These are phyloP conservation scores for Cyphellophora attinorum DNA, from an alignment of 2,329 filamentous ascomycete genomes.

Conservation along the genomic window DNA sequence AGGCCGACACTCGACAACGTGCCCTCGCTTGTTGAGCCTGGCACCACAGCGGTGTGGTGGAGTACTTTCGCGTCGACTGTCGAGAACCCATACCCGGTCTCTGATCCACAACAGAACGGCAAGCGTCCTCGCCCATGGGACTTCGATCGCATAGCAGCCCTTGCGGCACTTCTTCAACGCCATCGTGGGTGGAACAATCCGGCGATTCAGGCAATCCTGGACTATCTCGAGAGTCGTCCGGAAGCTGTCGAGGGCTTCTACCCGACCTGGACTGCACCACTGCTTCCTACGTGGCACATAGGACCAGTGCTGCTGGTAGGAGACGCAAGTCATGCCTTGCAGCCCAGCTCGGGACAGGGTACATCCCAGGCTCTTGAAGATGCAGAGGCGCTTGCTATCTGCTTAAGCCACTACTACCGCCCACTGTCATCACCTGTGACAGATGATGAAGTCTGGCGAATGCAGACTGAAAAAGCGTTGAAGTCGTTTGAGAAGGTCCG, in stretches of 20 bases:
- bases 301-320: constrained; percentile 44
- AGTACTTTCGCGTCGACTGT: constrained; percentile 28
- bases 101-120: constrained; percentile 1
- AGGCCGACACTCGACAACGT: not conserved
- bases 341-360: constrained; percentile 45
- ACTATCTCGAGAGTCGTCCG: constrained; percentile 23
- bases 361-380: constrained; percentile 48
- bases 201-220: constrained; percentile 31
- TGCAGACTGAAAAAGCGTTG: constrained; percentile 15
- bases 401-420: constrained; percentile 26
- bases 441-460: constrained; percentile 1
- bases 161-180: constrained; percentile 24
- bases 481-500: constrained; percentile 25
- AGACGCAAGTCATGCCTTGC: constrained; percentile 49
- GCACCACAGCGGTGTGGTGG: constrained; percentile 34
- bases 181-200: constrained; percentile 39
- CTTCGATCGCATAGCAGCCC: constrained; percentile 9
- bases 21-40: constrained; percentile 19
- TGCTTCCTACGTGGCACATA: constrained; percentile 37
- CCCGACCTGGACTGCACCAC: constrained; percentile 39
- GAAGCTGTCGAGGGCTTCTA: constrained; percentile 29
- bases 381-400: constrained; percentile 35
- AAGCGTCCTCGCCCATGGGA: constrained; percentile 1
- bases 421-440: constrained; percentile 5
- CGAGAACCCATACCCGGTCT: constrained; percentile 5